These are phyloP conservation scores for Rosa persica DNA, from an alignment of 306 rosid genomes.

Conservation along the genomic window DNA sequence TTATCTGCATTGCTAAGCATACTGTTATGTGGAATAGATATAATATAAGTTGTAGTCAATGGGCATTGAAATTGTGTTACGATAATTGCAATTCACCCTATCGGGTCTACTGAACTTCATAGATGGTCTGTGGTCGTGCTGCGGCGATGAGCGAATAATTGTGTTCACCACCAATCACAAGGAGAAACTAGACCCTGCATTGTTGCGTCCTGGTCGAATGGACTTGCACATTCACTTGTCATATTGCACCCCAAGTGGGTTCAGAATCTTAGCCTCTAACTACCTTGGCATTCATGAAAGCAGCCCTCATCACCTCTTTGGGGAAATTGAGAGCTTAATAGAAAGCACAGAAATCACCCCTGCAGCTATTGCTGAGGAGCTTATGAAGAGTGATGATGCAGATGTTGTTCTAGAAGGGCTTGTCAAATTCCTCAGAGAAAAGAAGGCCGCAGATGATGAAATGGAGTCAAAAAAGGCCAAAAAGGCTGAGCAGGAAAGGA, in stretches of 20 bases:
- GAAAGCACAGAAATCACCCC: slow-evolving; percentile 40
- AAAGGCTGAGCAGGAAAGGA: neutral
- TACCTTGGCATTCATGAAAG: slow-evolving; percentile 36
- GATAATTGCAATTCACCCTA: slow-evolving; percentile 6
- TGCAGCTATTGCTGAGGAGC: slow-evolving; percentile 52
- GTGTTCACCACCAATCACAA: slow-evolving; percentile 62
- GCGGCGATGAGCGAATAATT: slow-evolving; percentile 58
- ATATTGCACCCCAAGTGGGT: slow-evolving; percentile 35
- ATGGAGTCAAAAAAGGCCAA: neutral
- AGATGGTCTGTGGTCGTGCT: slow-evolving; percentile 65
- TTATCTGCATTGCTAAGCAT: neutral
- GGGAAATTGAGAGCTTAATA: slow-evolving; percentile 26
- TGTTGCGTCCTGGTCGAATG: slow-evolving; percentile 63
- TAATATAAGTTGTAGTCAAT: neutral
- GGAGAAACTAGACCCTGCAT: slow-evolving; percentile 48
- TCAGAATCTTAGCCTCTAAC: slow-evolving; percentile 33
- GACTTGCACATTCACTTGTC: slow-evolving; percentile 58
- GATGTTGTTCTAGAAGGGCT: slow-evolving; percentile 30
- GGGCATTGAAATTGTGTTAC: neutral
- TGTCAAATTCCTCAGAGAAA: slow-evolving; percentile 29
- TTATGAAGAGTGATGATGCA: slow-evolving; percentile 51
- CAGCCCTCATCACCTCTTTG: slow-evolving; percentile 15
- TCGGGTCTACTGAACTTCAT: slow-evolving; percentile 49
- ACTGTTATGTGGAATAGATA: neutral
- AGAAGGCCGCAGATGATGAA: neutral